Evolutionary conservation across 2,329 filamentous ascomycete species (phyloP).

Genomic region (Trichoderma hamatum): DNA sequence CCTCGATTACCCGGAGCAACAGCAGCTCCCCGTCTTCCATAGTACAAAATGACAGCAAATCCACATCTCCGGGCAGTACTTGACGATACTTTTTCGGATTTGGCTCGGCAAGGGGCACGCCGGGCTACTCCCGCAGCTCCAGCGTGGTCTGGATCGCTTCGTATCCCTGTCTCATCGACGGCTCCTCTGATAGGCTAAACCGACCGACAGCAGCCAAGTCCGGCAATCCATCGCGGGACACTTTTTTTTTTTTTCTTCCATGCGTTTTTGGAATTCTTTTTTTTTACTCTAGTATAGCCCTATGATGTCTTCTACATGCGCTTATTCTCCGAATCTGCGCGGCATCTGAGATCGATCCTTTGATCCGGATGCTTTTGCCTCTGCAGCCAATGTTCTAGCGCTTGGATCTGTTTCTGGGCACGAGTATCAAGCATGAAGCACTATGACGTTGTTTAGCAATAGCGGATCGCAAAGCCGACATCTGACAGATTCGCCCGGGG

Average conservation of each 20-base stretch:
- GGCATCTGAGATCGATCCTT: too few relatives aligned
- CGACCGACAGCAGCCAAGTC: neutral
- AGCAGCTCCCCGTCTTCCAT: too few relatives aligned
- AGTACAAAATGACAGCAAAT: neutral
- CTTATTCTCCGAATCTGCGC: conserved; percentile 1
- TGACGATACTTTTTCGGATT: neutral
- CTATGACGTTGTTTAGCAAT: conserved; percentile 9
- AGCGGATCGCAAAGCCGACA: neutral
- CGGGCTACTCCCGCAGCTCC: conserved; percentile 6
- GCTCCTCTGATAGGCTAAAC: neutral
- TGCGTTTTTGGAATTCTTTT: neutral
- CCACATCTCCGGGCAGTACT: neutral
- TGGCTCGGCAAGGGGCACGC: conserved; percentile 6
- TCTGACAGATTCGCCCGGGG: neutral
- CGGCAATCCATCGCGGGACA: conserved; percentile 1
- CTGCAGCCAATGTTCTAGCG: neutral
- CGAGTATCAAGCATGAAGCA: neutral
- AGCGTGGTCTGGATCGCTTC: neutral
- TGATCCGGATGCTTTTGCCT: neutral
- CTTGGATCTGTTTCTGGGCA: neutral
- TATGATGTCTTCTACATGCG: neutral
- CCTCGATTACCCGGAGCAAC: too few relatives aligned
- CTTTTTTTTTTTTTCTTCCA: neutral
- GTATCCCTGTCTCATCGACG: neutral
- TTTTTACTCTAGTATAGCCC: neutral